Base-by-base conservation (phyloP, 2,329 filamentous ascomycete species). In the Colletotrichum shisoi region DNA sequence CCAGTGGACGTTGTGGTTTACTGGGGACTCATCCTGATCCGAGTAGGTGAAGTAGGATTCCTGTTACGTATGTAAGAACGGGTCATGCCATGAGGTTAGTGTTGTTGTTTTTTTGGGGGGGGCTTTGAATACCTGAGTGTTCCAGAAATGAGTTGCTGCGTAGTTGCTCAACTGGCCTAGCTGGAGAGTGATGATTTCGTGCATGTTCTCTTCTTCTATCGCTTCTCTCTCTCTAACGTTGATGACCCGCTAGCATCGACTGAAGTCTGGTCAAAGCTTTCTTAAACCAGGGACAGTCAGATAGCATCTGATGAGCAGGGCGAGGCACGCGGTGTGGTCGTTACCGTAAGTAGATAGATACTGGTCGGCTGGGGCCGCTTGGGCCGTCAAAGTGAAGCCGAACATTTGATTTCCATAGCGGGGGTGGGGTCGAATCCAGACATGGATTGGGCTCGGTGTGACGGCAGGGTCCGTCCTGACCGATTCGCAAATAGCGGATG, bases 11-110 rank as follows among this genome's bases (percentile, higher is more conserved):
- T 96, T 89, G 81, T 96, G 92, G 73, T 96, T 87, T 69, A 96
- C 81, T 0, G 86, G 84, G 7, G 90, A 86, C 72, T 87, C 84
- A 75, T 91, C 82, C 69, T 89, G 83, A 52, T 85, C 81, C 1
- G 83, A 84, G 74, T 97, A 98, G 15, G 94, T 97, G 76, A 98
- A 98, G 79, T 99, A 99, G 1, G 94, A 97, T 83, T 99, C 95
- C 91, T 97, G 70, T 4, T 12, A 39, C 15, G 42, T 21, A n/a
- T n/a, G 19, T 58, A 15, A 37, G 34, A 39, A 42, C 54, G 27
- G 34, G 68, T 7, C 9, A 17, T 13, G 21, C 21, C n/a, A 37
- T 17, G 24, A 4, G 4, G 2, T 24, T 24, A 24, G 3, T 24
- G 21, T 21, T 21, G 2, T 21, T 21, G 2, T 24, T 24, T 24